Evolutionary conservation across 129 eudicot species (phyloP).

Genomic region (Chrysanthemum seticuspe): DNA sequence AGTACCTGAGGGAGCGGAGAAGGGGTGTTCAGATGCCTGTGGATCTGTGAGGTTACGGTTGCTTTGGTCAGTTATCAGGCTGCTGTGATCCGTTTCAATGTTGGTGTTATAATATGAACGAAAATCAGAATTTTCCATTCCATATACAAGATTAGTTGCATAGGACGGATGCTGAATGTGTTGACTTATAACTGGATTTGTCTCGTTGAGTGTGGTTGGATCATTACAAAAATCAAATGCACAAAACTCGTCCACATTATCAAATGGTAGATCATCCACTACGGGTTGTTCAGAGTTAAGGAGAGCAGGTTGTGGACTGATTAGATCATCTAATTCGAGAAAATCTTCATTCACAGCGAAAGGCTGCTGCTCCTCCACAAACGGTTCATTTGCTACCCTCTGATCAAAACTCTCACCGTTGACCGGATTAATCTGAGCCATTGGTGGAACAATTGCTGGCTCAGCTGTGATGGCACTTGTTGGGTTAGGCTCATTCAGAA

Average conservation of each 20-base stretch:
- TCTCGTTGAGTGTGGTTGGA: constrained; percentile 22
- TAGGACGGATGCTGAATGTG: constrained; percentile 29
- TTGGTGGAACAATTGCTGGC: constrained; percentile 25
- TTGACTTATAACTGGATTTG: constrained; percentile 25
- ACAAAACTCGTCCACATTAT: constrained; percentile 45
- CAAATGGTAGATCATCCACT: constrained; percentile 26
- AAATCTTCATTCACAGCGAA: constrained; percentile 51
- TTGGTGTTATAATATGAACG: constrained; percentile 9
- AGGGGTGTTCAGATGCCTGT: constrained; percentile 21
- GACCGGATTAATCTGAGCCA: constrained; percentile 27
- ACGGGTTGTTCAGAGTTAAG: constrained; percentile 25
- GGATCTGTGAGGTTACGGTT: neutral
- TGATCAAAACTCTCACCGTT: constrained; percentile 25
- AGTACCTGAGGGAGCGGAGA: constrained; percentile 56
- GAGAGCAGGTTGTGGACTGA: constrained; percentile 41
- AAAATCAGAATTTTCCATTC: constrained; percentile 22
- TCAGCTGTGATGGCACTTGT: constrained; percentile 23
- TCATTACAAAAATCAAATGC: constrained; percentile 43
- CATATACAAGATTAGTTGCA: constrained; percentile 16
- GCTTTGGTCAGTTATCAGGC: constrained; percentile 19
- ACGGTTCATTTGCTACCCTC: constrained; percentile 23
- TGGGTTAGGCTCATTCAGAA: constrained; percentile 41
- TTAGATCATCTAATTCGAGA: constrained; percentile 76
- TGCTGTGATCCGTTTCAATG: neutral
- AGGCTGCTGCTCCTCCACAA: constrained; percentile 22